Conservation (phyloP, 768 basidiomycete genomes). For the Lactarius hatsudake region DNA sequence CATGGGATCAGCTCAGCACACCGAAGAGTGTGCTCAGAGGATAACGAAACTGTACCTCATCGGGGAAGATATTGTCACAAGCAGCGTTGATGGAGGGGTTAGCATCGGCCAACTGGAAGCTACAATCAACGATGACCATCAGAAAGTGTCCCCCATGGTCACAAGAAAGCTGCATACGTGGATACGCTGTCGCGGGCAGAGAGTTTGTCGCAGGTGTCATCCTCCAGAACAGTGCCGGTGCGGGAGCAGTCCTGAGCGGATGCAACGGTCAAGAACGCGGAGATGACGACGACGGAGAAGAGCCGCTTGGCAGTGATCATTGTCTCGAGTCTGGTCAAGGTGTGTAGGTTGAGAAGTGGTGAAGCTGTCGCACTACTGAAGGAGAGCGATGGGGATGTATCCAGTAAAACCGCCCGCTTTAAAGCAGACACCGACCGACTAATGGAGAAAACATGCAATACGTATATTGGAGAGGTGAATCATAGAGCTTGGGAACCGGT, state of each 20-base stretch:
- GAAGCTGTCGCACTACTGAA: not conserved
- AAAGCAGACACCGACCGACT: not conserved
- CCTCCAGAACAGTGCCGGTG: slow-evolving; percentile 46
- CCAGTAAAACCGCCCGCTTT: not conserved
- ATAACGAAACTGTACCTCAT: slow-evolving; percentile 39
- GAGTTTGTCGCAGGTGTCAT: slow-evolving; percentile 58
- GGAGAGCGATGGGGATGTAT: not conserved
- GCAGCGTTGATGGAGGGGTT: slow-evolving; percentile 47
- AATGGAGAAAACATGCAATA: not conserved
- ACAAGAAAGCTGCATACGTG: slow-evolving; percentile 36
- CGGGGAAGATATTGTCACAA: slow-evolving; percentile 55
- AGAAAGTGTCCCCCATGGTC: not conserved
- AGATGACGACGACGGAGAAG: slow-evolving; percentile 6
- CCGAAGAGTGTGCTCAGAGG: not conserved
- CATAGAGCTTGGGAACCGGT: no score
- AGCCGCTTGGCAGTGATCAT: slow-evolving; percentile 3
- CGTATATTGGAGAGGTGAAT: not conserved
- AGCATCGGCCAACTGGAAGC: slow-evolving; percentile 57
- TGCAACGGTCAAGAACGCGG: slow-evolving; percentile 1
- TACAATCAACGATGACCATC: slow-evolving; percentile 27
- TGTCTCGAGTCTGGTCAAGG: not conserved
- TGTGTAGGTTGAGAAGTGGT: not conserved
- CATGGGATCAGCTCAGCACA: not conserved
- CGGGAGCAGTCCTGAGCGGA: slow-evolving; percentile 42
- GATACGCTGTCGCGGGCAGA: slow-evolving; percentile 46